Evolutionary conservation across 2,329 filamentous ascomycete species (phyloP).

Genomic region (Fusarium sp.): DNA sequence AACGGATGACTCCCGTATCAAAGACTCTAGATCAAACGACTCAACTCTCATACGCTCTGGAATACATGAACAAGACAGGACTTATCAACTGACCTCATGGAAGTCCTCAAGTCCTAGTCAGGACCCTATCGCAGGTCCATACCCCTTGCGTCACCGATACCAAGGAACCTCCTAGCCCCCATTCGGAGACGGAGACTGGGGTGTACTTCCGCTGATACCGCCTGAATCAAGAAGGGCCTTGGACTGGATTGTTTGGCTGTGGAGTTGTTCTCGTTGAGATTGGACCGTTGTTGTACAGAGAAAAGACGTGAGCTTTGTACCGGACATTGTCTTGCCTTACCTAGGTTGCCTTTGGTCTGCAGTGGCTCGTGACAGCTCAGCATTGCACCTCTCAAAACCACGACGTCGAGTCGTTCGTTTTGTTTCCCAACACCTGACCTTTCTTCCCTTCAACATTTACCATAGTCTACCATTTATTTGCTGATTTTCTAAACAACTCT

Average conservation of each 20-base stretch:
- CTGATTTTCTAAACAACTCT: background rate
- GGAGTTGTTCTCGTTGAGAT: slow-evolving; percentile 28
- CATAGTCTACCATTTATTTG: slow-evolving; percentile 1
- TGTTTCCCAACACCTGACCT: slow-evolving; percentile 29
- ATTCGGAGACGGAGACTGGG: slow-evolving; percentile 27
- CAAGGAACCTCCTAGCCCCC: slow-evolving; percentile 32
- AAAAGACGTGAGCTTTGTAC: slow-evolving; percentile 8
- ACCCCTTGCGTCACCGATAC: slow-evolving; percentile 40
- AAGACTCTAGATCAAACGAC: slow-evolving; percentile 35
- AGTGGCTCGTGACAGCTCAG: slow-evolving; percentile 39
- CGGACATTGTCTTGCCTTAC: background rate
- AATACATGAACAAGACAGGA: slow-evolving; percentile 4
- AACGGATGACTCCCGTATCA: slow-evolving; percentile 29
- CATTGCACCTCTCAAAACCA: slow-evolving; percentile 22
- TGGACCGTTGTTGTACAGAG: slow-evolving; percentile 22
- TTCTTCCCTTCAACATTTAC: background rate
- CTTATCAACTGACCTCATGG: slow-evolving; percentile 35
- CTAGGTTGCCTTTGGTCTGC: slow-evolving; percentile 2
- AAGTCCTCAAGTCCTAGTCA: slow-evolving; percentile 14
- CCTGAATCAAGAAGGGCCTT: slow-evolving; percentile 10
- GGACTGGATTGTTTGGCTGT: slow-evolving; percentile 14
- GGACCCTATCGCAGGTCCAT: slow-evolving; percentile 17
- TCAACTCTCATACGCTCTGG: background rate
- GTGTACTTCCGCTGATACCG: slow-evolving; percentile 33
- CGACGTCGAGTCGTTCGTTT: slow-evolving; percentile 18